Evolutionary conservation across 2,329 filamentous ascomycete genomes (phyloP).

Genomic region (Pseudocercospora pini-densiflorae): DNA sequence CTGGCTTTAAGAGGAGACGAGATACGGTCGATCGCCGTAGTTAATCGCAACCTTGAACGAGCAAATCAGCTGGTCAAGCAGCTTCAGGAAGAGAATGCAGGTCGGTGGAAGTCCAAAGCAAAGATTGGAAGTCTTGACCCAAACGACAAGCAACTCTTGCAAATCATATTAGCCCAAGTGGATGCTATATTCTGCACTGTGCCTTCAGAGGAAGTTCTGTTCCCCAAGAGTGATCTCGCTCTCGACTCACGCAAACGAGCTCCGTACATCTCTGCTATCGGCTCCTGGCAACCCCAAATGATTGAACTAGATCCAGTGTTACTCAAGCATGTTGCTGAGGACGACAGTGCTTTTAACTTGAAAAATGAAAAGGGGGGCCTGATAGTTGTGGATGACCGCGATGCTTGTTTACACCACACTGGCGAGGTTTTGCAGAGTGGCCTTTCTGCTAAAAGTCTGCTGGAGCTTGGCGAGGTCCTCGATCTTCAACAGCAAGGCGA

Average conservation of each 20-base stretch:
- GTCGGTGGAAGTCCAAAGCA: constrained; percentile 5
- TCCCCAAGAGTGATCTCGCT: constrained; percentile 44
- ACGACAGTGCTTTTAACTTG: constrained; percentile 10
- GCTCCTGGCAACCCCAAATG: constrained; percentile 47
- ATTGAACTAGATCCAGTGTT: constrained; percentile 53
- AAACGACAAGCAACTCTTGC: constrained; percentile 24
- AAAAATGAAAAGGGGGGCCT: constrained; percentile 8
- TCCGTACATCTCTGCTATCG: constrained; percentile 38
- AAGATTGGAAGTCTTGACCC: constrained; percentile 13
- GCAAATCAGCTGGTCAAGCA: constrained; percentile 13
- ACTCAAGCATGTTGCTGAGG: constrained; percentile 35
- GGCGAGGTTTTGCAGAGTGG: constrained; percentile 52
- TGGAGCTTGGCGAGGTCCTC: constrained; percentile 50
- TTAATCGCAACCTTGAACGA: constrained; percentile 32
- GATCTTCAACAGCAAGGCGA: constrained; percentile 7
- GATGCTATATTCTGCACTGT: constrained; percentile 58
- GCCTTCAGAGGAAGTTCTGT: constrained; percentile 51
- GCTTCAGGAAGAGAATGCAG: constrained; percentile 9
- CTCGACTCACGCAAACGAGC: constrained; percentile 19
- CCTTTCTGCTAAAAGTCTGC: constrained; percentile 43
- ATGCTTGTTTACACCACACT: constrained; percentile 52
- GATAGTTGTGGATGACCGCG: constrained; percentile 37
- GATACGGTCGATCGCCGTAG: constrained; percentile 37
- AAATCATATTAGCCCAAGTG: constrained; percentile 38
- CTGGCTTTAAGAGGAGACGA: constrained; percentile 43